Percentiles rank a stretch among this genome's conserved stretches.
Evolutionary conservation across 2,329 filamentous ascomycete species (phyloP).

Genomic region (Elsinoe perseae): DNA sequence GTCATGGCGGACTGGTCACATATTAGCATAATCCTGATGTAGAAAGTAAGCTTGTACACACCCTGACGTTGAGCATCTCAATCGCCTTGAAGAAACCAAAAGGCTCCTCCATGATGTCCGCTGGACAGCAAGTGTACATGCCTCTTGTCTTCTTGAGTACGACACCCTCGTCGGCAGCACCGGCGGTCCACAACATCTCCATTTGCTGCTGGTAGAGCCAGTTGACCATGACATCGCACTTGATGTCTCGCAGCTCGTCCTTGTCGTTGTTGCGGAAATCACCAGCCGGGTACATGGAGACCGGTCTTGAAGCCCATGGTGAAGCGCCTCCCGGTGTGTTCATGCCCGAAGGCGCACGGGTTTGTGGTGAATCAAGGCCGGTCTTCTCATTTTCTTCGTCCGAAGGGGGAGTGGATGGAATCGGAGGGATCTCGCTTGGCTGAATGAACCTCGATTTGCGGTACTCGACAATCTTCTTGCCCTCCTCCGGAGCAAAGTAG

Average conservation of each 20-base stretch:
- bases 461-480: slow-evolving; percentile 7
- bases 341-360: slow-evolving; percentile 1
- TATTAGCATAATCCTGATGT: background rate
- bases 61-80: slow-evolving; percentile 46
- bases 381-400: slow-evolving; percentile 15
- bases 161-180: slow-evolving; percentile 46
- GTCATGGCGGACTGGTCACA: slow-evolving; percentile 56
- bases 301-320: slow-evolving; percentile 26
- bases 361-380: slow-evolving; percentile 7
- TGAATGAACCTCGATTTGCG: slow-evolving; percentile 14
- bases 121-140: slow-evolving; percentile 46
- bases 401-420: slow-evolving; percentile 4
- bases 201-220: slow-evolving; percentile 57
- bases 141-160: slow-evolving; percentile 47
- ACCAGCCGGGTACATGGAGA: slow-evolving; percentile 30
- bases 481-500: slow-evolving; percentile 19
- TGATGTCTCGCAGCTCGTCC: slow-evolving; percentile 46
- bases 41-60: slow-evolving; percentile 29
- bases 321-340: slow-evolving; percentile 10
- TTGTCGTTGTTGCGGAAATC: slow-evolving; percentile 34
- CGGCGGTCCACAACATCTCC: slow-evolving; percentile 46
- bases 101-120: slow-evolving; percentile 38
- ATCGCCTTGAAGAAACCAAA: slow-evolving; percentile 46
- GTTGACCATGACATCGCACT: slow-evolving; percentile 55
- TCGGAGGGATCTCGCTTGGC: background rate